Percentiles rank a stretch among this genome's conserved stretches.
These are phyloP conservation scores for Dichotomopilus funicola DNA, from an alignment of 2,329 filamentous ascomycete species.

Conservation along the genomic window DNA sequence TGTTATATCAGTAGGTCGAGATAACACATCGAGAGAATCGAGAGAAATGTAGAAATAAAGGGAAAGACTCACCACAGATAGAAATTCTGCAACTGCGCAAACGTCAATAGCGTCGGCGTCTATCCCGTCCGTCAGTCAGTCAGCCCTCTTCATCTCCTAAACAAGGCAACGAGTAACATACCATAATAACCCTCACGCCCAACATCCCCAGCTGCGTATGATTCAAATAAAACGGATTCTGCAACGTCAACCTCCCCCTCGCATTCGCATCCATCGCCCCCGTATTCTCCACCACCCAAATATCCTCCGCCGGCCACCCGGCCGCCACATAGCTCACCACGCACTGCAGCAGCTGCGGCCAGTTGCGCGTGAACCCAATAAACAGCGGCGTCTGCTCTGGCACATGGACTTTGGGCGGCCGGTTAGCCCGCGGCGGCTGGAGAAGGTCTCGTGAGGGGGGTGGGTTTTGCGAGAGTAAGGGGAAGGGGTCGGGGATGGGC, in stretches of 20 bases:
- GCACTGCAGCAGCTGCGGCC: conserved; percentile 44
- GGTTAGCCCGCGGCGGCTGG: conserved; percentile 27
- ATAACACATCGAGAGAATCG: too few species aligned
- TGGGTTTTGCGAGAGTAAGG: conserved; percentile 28
- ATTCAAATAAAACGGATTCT: conserved; percentile 51
- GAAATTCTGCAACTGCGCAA: conserved; percentile 50
- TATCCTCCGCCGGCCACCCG: conserved; percentile 48
- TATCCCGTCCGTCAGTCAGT: conserved; percentile 17
- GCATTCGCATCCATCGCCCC: conserved; percentile 45
- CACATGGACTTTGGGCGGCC: conserved; percentile 30
- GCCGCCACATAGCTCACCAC: conserved; percentile 48
- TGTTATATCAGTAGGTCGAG: conserved; percentile 27
- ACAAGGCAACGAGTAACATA: conserved; percentile 13
- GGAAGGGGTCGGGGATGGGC: conserved; percentile 35
- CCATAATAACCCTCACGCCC: conserved; percentile 45
- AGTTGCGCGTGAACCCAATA: conserved; percentile 38
- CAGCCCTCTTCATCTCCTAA: neutral
- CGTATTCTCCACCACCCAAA: conserved; percentile 50
- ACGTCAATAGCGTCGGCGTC: conserved; percentile 45
- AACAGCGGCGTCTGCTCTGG: conserved; percentile 35
- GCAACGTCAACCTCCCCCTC: conserved; percentile 36
- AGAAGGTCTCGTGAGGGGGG: conserved; percentile 24
- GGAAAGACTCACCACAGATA: conserved; percentile 40
- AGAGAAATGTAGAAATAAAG: neutral
- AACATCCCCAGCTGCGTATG: conserved; percentile 40